phyloP scores from a whole-genome alignment of 2,329 filamentous ascomycete genomes.

The Fusarium veterinarium region DNA sequence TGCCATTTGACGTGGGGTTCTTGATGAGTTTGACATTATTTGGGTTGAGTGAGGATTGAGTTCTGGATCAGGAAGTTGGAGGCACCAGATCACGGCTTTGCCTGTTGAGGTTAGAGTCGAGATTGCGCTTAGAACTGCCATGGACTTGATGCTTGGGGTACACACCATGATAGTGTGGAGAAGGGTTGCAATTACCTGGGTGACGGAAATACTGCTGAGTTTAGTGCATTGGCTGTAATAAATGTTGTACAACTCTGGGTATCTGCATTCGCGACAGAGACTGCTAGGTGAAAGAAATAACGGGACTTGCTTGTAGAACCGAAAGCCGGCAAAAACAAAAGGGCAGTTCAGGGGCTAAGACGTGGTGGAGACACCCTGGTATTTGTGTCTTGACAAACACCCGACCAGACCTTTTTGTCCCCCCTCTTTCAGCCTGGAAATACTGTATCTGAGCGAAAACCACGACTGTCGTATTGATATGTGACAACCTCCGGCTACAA shows the following conservation, averaged over 20 bases:
- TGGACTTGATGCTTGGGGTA: not conserved
- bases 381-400: not conserved
- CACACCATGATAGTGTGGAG: not conserved
- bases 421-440: not conserved
- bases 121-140: conserved; percentile 31
- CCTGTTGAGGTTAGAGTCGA: not conserved
- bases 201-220: not conserved
- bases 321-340: not conserved
- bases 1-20: conserved; percentile 14
- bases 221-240: not conserved
- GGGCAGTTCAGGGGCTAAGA: not conserved
- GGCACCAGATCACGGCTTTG: conserved; percentile 20
- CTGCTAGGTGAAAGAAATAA: not conserved
- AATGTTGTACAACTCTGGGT: not conserved
- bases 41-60: not conserved
- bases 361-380: not conserved
- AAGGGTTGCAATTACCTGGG: not conserved
- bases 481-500: conserved; percentile 32
- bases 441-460: not conserved
- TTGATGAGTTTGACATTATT: not conserved
- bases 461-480: not conserved
- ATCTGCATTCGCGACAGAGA: not conserved
- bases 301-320: not conserved
- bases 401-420: not conserved
- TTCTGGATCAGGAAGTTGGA: conserved; percentile 25